phyloP scores from a whole-genome alignment of 331 rosid species.

The Quercus tomentella region DNA sequence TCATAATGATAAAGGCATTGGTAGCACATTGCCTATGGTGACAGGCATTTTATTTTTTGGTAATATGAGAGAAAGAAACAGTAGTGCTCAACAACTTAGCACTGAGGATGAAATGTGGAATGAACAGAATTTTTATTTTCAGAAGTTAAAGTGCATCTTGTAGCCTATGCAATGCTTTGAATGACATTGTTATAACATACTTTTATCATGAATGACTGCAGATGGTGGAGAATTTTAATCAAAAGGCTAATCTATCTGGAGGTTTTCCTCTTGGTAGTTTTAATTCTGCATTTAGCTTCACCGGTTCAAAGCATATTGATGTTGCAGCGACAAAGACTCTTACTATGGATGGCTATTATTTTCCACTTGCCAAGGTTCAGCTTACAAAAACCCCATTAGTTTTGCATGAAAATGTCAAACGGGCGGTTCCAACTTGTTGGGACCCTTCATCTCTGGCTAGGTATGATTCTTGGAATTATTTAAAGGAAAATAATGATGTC shows the following conservation, averaged over 20 bases:
- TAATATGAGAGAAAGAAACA: background rate
- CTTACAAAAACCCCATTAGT: conserved; percentile 42
- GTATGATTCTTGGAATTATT: conserved; percentile 38
- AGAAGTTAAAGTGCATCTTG: background rate
- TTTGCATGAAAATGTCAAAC: conserved; percentile 67
- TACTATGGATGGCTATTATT: conserved; percentile 66
- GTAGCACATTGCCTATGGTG: background rate
- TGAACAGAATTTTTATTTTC: background rate
- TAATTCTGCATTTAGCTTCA: conserved; percentile 83
- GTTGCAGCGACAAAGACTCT: conserved; percentile 62
- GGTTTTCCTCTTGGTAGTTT: conserved; percentile 77
- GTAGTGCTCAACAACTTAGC: background rate
- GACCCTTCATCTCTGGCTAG: conserved; percentile 81
- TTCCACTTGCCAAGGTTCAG: conserved; percentile 76
- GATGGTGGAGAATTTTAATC: conserved; percentile 87
- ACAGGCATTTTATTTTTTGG: background rate
- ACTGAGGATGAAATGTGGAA: background rate
- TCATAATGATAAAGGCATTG: background rate
- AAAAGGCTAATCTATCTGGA: conserved; percentile 58
- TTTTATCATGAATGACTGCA: conserved; percentile 38
- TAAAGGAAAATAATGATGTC: conserved; percentile 10
- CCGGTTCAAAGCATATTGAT: conserved; percentile 72
- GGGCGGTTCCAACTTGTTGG: conserved; percentile 71
- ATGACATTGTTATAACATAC: conserved; percentile 10
- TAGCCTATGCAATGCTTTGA: background rate